A percentile compares a stretch with the other conserved stretches of the same genome.
Evolutionary conservation across 1,284 basidiomycete genomes (phyloP).

Genomic region (Gomphus sp.): DNA sequence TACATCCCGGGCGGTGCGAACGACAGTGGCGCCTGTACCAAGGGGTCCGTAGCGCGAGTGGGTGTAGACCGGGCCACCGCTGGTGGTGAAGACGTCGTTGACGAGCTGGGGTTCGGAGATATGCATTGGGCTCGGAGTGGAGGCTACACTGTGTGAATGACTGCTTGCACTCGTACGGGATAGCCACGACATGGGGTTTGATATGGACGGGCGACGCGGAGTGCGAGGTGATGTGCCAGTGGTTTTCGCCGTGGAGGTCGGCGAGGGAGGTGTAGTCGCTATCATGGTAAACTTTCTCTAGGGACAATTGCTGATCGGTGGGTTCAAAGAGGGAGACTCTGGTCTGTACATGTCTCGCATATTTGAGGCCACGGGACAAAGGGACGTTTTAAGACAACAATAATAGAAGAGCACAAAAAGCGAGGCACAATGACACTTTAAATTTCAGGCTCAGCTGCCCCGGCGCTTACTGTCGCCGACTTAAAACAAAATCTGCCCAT

Average conservation of each 20-base stretch:
- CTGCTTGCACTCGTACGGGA: slow-evolving; percentile 14
- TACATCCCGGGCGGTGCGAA: slow-evolving; percentile 69
- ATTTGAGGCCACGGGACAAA: not conserved
- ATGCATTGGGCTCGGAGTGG: slow-evolving; percentile 27
- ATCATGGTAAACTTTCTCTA: not conserved
- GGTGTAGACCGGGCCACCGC: slow-evolving; percentile 33
- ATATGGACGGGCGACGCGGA: slow-evolving; percentile 24
- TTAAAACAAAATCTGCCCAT: not conserved
- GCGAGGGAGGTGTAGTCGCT: not conserved
- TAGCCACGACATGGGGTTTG: slow-evolving; percentile 25
- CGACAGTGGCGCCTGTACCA: slow-evolving; percentile 59
- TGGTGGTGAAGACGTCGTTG: slow-evolving; percentile 17
- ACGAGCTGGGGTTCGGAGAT: slow-evolving; percentile 55
- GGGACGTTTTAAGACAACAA: not conserved
- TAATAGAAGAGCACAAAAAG: not conserved
- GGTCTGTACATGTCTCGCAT: not conserved
- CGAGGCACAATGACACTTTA: not conserved
- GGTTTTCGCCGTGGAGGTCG: slow-evolving; percentile 1
- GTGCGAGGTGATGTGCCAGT: slow-evolving; percentile 5
- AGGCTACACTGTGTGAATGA: slow-evolving; percentile 16
- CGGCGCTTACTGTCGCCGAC: not conserved
- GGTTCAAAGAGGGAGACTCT: not conserved
- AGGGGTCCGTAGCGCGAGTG: slow-evolving; percentile 38
- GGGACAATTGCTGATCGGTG: not conserved
- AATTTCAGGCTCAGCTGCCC: not conserved